Evolutionary conservation across 768 basidiomycete species (phyloP), one percentile per base, ranked within the genome.

Genomic region (Xanthoconium purpureum): DNA sequence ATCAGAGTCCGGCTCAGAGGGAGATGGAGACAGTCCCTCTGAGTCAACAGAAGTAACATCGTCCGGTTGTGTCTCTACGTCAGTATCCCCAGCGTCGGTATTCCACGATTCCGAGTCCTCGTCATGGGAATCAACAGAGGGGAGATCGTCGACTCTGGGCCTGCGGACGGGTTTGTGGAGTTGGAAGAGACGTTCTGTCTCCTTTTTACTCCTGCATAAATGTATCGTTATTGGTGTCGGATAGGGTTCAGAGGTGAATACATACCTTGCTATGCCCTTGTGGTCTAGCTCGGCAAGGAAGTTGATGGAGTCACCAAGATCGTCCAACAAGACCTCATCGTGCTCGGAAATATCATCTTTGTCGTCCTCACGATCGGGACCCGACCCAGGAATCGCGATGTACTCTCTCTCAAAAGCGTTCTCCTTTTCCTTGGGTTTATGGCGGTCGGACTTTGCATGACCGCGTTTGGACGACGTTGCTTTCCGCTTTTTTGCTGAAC

Each of bases 211-310:
- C 84, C 91, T 95, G 57, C 24, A 24, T 4, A 24, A 32, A 56
- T 32, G 36, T 45, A 50, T 46, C 30, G 44, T 62, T 8, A 52
- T 55, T 12, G 15, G 54, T 4, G 40, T 7, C 57, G 40, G 54
- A 47, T 10, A 38, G 29, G 32, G n/a, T 33, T 33, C 38, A 36
- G n/a, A 20, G 14, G 37, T 10, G 5, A 73, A 81, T 24, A 24
- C 24, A 57, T 65, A 91, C 95, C 88, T 81, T 58, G 89, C 78
- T 55, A 98, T 89, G n/a, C 84, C 89, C 62, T 83, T 84, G 58
- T 80, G 78, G 71, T 98, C 93, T 52, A 97, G 73, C 20, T 73
- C 75, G 33, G 79, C 73, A 57, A 98, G 72, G 72, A 98, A 98
- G 33, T 78, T 74, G 35, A 79, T 78, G 3, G 83, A 79, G 24